These are phyloP conservation scores for Daldinia eschscholtzii DNA, from an alignment of 2,329 filamentous ascomycete species.

Conservation along the genomic window DNA sequence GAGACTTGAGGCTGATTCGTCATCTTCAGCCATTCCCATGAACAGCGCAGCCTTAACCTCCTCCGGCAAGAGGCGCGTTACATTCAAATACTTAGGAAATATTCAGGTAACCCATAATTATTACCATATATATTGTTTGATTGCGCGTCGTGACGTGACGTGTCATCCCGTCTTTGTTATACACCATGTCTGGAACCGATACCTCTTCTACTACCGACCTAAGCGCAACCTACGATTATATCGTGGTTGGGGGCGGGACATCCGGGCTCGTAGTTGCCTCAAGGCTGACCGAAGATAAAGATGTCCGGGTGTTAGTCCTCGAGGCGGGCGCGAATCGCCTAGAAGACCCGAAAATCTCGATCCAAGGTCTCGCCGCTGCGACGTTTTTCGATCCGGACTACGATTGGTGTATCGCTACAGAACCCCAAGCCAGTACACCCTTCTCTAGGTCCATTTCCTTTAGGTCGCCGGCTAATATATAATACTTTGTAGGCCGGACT, in stretches of 20 bases:
- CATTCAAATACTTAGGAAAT: no score
- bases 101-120: no score
- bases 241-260: neutral
- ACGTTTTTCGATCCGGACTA: constrained; percentile 22
- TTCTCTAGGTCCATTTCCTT: no score
- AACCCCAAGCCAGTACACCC: constrained; percentile 13
- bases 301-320: constrained; percentile 49
- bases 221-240: neutral
- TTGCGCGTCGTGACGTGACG: neutral
- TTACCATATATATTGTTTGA: neutral
- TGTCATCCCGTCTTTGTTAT: neutral
- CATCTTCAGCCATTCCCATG: no score
- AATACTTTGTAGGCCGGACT: neutral
- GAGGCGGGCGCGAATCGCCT: constrained; percentile 30
- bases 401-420: constrained; percentile 33
- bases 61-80: no score
- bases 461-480: no score
- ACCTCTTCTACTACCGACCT: neutral
- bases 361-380: constrained; percentile 20
- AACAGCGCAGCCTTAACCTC: no score
- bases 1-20: no score
- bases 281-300: constrained; percentile 33
- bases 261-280: constrained; percentile 20
- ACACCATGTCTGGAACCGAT: neutral
- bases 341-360: constrained; percentile 19